phyloP scores from a whole-genome alignment of 106 monocot genomes.

The Posidonia australis region DNA sequence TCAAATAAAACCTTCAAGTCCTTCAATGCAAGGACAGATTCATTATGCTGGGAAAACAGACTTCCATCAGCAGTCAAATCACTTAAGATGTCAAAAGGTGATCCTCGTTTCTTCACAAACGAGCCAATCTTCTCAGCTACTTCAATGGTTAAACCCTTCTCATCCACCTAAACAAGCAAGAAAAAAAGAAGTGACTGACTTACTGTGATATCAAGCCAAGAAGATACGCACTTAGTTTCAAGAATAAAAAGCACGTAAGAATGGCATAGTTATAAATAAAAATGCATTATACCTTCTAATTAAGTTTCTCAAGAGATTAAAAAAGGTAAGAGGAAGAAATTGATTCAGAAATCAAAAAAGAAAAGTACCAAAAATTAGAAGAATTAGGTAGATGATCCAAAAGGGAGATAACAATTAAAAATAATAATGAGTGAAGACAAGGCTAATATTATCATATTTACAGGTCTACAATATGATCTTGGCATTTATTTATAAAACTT shows the following conservation, averaged over 20 bases:
- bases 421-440: background rate
- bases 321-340: too few species aligned
- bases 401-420: background rate
- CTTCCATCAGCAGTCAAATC: conserved; percentile 57
- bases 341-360: too few species aligned
- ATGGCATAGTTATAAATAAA: too few species aligned
- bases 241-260: too few species aligned
- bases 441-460: background rate
- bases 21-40: conserved; percentile 52
- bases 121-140: conserved; percentile 75
- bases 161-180: conserved; percentile 61
- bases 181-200: background rate
- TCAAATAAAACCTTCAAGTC: conserved; percentile 77
- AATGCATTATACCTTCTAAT: background rate
- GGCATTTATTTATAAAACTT: too few species aligned
- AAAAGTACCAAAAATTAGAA: background rate
- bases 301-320: background rate
- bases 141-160: conserved; percentile 73
- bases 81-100: conserved; percentile 57
- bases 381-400: background rate
- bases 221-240: too few species aligned
- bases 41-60: conserved; percentile 47
- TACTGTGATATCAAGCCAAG: background rate
- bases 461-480: too few species aligned
- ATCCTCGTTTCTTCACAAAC: conserved; percentile 78